Evolutionary conservation across 176 grass and related monocot genomes (phyloP).

Genomic region (Bothriochloa decipiens): DNA sequence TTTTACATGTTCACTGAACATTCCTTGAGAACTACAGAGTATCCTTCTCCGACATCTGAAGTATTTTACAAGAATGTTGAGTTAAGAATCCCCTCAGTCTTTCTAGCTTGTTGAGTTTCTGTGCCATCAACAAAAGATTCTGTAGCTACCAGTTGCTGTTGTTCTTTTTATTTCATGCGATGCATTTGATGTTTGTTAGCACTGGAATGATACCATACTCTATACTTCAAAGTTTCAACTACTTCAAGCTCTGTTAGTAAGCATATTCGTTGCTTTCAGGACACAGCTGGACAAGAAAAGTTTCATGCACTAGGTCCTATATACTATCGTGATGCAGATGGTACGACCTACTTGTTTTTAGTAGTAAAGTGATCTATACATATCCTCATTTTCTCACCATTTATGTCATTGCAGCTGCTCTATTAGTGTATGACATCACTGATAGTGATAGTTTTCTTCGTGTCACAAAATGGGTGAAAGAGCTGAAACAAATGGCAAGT

Average conservation of each 20-base stretch:
- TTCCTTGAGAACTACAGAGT: not conserved
- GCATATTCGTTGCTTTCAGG: conserved; percentile 41
- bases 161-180: not conserved
- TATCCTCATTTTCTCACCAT: not conserved
- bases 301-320: conserved; percentile 84
- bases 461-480: conserved; percentile 89
- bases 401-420: conserved; percentile 59
- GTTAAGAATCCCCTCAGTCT: not conserved
- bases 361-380: not conserved
- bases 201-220: not conserved
- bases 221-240: not conserved
- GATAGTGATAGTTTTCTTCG: conserved; percentile 70
- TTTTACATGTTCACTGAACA: not conserved
- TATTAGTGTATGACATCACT: conserved; percentile 86
- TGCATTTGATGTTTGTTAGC: not conserved
- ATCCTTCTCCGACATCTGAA: not conserved
- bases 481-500: conserved; percentile 82
- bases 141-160: not conserved
- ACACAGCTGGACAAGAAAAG: conserved; percentile 85
- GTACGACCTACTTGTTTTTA: conserved; percentile 21
- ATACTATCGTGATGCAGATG: conserved; percentile 87
- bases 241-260: not conserved
- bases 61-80: conserved; percentile 11
- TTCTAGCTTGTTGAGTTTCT: not conserved
- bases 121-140: not conserved